phyloP scores from a whole-genome alignment of 1,284 basidiomycete genomes.

The Neotropicomus parvogracilis region DNA sequence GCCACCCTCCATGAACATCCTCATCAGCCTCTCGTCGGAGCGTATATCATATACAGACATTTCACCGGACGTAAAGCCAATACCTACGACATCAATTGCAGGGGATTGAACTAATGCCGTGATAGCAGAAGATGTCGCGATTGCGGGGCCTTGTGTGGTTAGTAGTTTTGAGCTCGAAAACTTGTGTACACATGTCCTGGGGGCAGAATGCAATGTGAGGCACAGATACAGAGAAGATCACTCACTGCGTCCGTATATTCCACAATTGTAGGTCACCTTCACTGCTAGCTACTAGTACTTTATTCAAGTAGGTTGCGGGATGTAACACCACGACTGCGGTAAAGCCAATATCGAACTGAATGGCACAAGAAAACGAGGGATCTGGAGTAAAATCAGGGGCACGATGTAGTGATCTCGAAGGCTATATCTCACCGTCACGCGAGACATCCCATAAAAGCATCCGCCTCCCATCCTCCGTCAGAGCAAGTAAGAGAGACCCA shows the following conservation, averaged over 20 bases:
- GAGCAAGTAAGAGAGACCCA: conserved; percentile 73
- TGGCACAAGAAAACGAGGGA: conserved; percentile 37
- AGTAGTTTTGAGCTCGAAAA: conserved; percentile 52
- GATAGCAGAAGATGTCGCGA: conserved; percentile 53
- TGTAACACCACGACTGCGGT: conserved; percentile 84
- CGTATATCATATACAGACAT: conserved; percentile 89
- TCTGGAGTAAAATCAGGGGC: conserved; percentile 19
- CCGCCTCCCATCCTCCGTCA: conserved; percentile 78
- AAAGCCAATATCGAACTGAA: conserved; percentile 78
- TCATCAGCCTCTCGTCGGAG: conserved; percentile 84
- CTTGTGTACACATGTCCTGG: conserved; percentile 64
- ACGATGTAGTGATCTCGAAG: neutral
- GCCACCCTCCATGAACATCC: conserved; percentile 85
- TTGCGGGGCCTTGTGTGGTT: conserved; percentile 42
- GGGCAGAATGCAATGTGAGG: conserved; percentile 1
- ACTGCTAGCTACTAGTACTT: conserved; percentile 81
- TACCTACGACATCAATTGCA: conserved; percentile 91
- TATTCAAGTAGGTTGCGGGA: conserved; percentile 97
- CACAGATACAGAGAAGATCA: conserved; percentile 15
- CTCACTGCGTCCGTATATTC: conserved; percentile 85
- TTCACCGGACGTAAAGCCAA: conserved; percentile 87
- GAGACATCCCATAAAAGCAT: conserved; percentile 79
- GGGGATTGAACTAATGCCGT: conserved; percentile 87
- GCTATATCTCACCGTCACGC: conserved; percentile 34
- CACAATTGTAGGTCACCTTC: conserved; percentile 89